Base-by-base conservation (phyloP, 2,329 filamentous ascomycete species). In the Trichocomaceae sp. region DNA sequence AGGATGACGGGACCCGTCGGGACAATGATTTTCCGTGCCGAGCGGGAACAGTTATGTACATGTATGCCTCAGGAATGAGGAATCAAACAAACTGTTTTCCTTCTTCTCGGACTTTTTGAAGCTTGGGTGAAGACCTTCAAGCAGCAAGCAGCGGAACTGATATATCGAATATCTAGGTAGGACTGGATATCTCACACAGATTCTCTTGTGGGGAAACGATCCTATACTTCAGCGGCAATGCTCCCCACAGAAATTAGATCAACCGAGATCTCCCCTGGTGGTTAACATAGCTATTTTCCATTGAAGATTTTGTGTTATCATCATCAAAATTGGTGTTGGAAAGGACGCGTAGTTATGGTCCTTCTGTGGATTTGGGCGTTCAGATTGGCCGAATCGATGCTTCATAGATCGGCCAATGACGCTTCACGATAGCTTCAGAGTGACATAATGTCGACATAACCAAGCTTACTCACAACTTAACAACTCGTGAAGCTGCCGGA, bases 391-490 rank as follows among this genome's bases (percentile, higher is more conserved):
- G 4, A 0, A 1, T 17, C 23, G 39, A 8, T 12, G 9, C 2
- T 15, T 41, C 8, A 52, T 53, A 53, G n/a, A 53, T 53, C 20
- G 33, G 22, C 51, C 51, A 53, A 53, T 53, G 17, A 53, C 9
- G 12, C 39, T n/a, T 23, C 51, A 31, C 20, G 29, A 26, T 42
- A 45, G 46, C 47, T 29, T 50, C 52, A 48, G 44, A 10, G 41
- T 57, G 54, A 56, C 54, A 46, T 51, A 51, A 51, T 47, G 48
- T 31, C 41, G 46, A 54, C 46, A 49, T 42, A 35, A 35, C 31
- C 31, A 35, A 3, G 31, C 8, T 35, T 35, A 35, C 2, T 35
- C 31, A 35, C 12, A 13, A 8, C 3, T 8, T 17, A 39, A 39
- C 47, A 39, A 31, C 46, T 2, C 26, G 17, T 35, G 9, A 33